Evolutionary conservation across 2,329 filamentous ascomycete genomes (phyloP), one percentile per base, ranked within the genome.

Genomic region (Microdochium bolleyi): DNA sequence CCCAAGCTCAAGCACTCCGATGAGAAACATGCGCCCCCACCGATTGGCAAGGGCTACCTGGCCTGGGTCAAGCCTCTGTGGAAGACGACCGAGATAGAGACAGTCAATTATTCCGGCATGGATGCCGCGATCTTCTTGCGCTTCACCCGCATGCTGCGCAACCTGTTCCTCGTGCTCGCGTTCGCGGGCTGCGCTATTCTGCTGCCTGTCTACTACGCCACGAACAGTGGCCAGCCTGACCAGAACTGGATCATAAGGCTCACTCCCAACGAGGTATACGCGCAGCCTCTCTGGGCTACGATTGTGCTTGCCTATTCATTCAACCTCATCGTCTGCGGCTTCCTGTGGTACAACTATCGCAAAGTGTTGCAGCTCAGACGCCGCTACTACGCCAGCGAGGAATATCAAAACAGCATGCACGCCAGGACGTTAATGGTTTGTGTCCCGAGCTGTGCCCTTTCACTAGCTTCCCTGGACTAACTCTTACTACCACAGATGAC

Each of bases 1-100:
- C 94, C 94, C 41, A 92, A 95, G 67, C 77, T 95, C 49, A 95
- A 95, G 67, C 87, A 96, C 75, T 88, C 90, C 66, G 92, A 97
- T 67, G 84, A 90, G 60, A 90, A 87, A 69, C 91, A 96, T 73
- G 83, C 88, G 10, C 94, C 92, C 19, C 94, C 94, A 13, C 84
- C 88, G 1, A 79, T 97, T 62, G 89, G 88, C 53, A 95, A 87
- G 64, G 87, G 89, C n/a, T 74, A 92, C 10, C 91, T 95, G 66
- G 85, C 90, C 49, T 99, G 94, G 94, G 68, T 95, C 30, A 75
- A 76, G 21, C 92, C 92, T 0, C 73, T 99, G 30, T 77, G 91
- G 70, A 82, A 77, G 55, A 92, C 88, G 14, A 85, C 82, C 55
- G 94, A 99, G 72, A 73, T 83, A 52, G 79, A 88, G 14, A 70